phyloP scores from a whole-genome alignment of 495 filamentous ascomycete genomes.

The Daldinia bambusicola region DNA sequence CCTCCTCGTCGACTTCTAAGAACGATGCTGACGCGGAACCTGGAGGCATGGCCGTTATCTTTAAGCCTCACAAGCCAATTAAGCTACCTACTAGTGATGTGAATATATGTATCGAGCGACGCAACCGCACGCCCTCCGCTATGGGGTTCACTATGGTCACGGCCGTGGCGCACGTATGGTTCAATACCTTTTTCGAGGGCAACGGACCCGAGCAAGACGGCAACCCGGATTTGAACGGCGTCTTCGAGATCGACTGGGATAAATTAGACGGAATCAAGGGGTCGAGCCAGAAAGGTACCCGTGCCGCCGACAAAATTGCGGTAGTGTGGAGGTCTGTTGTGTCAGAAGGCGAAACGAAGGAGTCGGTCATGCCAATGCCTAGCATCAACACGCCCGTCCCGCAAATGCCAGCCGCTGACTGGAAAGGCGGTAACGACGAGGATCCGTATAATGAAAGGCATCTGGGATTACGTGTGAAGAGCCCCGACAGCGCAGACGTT shows the following conservation, averaged over 20 bases:
- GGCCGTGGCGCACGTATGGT: conserved; percentile 93
- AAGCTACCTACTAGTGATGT: conserved; percentile 82
- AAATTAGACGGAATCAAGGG: conserved; percentile 78
- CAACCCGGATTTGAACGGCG: conserved; percentile 59
- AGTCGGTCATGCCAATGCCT: conserved; percentile 69
- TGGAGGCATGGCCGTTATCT: conserved; percentile 75
- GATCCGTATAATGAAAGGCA: conserved; percentile 63
- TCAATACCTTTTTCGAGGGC: conserved; percentile 94
- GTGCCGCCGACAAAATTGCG: conserved; percentile 82
- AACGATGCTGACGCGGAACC: conserved; percentile 51
- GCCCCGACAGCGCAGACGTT: conserved; percentile 67
- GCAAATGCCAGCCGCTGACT: conserved; percentile 75
- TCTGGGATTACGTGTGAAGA: conserved; percentile 72
- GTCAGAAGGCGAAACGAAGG: conserved; percentile 41
- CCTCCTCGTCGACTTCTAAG: conserved; percentile 23
- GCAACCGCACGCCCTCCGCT: conserved; percentile 73
- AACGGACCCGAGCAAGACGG: conserved; percentile 69
- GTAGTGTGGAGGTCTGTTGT: conserved; percentile 76
- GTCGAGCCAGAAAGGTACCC: conserved; percentile 78
- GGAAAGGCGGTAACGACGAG: conserved; percentile 65
- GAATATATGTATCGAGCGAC: conserved; percentile 86
- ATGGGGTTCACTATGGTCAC: conserved; percentile 91
- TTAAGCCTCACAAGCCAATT: conserved; percentile 70
- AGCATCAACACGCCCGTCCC: conserved; percentile 70
- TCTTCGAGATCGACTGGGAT: conserved; percentile 70